These are phyloP conservation scores for Nicotiana benthamiana DNA, from an alignment of 257 asterid species.

Conservation along the genomic window DNA sequence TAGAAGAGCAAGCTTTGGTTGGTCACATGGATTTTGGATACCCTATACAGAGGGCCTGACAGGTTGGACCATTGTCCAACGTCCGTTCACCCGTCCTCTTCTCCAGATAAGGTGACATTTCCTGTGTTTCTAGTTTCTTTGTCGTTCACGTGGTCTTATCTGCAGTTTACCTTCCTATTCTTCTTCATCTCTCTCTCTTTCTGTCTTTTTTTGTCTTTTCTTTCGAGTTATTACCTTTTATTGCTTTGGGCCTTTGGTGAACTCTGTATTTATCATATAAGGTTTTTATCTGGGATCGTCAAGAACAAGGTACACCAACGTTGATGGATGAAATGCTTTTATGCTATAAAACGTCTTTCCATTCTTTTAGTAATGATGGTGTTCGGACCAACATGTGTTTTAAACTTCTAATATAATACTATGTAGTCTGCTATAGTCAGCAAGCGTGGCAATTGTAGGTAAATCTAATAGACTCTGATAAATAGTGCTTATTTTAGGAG, in stretches of 20 bases:
- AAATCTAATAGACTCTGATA: not conserved
- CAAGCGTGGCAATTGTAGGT: not conserved
- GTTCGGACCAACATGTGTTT: not conserved
- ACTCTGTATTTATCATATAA: not conserved
- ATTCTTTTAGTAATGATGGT: not conserved
- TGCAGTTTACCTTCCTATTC: not conserved
- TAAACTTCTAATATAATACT: no score
- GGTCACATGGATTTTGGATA: constrained; percentile 33
- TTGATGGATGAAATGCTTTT: not conserved
- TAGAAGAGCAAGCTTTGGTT: constrained; percentile 11
- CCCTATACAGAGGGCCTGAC: constrained; percentile 28
- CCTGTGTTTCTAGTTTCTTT: constrained; percentile 19
- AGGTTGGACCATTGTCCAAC: constrained; percentile 36
- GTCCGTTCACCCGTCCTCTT: constrained; percentile 18
- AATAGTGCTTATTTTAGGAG: not conserved
- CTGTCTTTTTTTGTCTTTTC: not conserved
- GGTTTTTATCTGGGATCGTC: not conserved
- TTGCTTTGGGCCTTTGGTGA: not conserved
- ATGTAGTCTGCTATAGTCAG: not conserved
- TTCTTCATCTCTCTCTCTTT: not conserved
- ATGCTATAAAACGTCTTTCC: not conserved
- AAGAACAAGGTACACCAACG: not conserved
- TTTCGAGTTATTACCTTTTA: not conserved
- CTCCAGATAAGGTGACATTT: constrained; percentile 31
- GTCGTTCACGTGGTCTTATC: constrained; percentile 2